These are phyloP conservation scores for Theobroma cacao DNA, from an alignment of 345 rosid genomes.

Conservation along the genomic window DNA sequence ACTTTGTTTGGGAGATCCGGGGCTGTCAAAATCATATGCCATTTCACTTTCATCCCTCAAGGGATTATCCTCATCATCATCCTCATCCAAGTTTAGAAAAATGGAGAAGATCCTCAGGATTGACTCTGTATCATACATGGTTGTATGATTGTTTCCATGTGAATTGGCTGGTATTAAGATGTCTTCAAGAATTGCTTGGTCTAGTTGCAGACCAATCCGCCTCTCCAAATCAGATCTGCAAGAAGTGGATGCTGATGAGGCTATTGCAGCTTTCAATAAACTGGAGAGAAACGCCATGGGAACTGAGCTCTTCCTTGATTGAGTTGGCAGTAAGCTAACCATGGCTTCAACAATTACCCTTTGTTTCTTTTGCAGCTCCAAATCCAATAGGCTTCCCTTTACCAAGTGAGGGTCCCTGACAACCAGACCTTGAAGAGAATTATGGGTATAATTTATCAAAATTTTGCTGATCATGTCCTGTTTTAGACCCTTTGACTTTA, in stretches of 20 bases:
- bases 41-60: constrained; percentile 76
- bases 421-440: constrained; percentile 71
- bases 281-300: constrained; percentile 95
- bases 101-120: constrained; percentile 82
- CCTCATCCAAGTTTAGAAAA: constrained; percentile 86
- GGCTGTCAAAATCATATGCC: constrained; percentile 87
- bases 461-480: constrained; percentile 96
- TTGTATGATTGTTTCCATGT: constrained; percentile 47
- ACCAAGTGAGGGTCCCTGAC: constrained; percentile 55
- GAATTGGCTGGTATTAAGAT: constrained; percentile 71
- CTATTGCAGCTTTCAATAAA: constrained; percentile 71
- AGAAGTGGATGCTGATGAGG: constrained; percentile 59
- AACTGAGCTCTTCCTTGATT: constrained; percentile 80
- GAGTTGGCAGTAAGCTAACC: constrained; percentile 75
- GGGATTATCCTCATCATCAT: constrained; percentile 58
- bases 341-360: constrained; percentile 73
- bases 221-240: constrained; percentile 85
- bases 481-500: constrained; percentile 85
- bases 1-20: constrained; percentile 92
- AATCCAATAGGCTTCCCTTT: constrained; percentile 57
- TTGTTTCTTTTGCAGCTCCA: constrained; percentile 76
- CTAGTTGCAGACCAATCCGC: constrained; percentile 87
- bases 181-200: constrained; percentile 98
- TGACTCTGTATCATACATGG: constrained; percentile 78
- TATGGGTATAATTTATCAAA: constrained; percentile 73